Percentiles rank a stretch among this genome's conserved stretches.
Evolutionary conservation across 2,329 filamentous ascomycete species (phyloP).

Genomic region (Paecilomyces formosus): DNA sequence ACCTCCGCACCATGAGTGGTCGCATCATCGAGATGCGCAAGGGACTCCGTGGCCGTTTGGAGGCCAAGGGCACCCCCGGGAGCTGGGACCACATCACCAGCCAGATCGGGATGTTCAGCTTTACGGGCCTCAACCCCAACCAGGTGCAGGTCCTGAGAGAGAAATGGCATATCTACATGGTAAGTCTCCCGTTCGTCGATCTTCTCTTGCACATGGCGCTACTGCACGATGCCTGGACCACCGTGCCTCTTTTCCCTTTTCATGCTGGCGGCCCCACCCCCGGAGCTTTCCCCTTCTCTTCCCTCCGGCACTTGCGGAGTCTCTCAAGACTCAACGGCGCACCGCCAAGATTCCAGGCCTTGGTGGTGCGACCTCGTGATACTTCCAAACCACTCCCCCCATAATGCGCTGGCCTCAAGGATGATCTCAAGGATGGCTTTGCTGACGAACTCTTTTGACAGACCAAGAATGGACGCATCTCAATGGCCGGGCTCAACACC

Average conservation of each 20-base stretch:
- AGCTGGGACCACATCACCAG: constrained; percentile 96
- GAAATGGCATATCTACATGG: constrained; percentile 46
- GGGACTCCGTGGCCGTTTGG: constrained; percentile 68
- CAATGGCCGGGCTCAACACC: constrained; percentile 95
- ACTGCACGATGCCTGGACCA: background rate
- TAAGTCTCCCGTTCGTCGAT: constrained; percentile 13
- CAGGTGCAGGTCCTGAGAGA: constrained; percentile 42
- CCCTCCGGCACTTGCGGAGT: background rate
- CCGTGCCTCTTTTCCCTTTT: background rate
- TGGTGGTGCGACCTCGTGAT: background rate
- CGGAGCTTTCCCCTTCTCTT: background rate
- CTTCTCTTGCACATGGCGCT: background rate
- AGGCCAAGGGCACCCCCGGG: constrained; percentile 77
- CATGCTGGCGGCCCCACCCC: background rate
- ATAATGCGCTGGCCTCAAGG: background rate
- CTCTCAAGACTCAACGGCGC: background rate
- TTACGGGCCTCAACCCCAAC: constrained; percentile 47
- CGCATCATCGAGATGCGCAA: constrained; percentile 90
- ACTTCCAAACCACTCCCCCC: background rate
- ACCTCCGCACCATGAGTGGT: constrained; percentile 88
- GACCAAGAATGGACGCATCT: constrained; percentile 96
- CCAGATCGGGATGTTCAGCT: constrained; percentile 99
- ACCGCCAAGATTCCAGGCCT: background rate
- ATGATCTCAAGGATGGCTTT: background rate
- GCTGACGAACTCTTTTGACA: constrained; percentile 8